Conservation (phyloP, 192 early-diverging fungal genomes). For the Neocallimastix lanati region DNA sequence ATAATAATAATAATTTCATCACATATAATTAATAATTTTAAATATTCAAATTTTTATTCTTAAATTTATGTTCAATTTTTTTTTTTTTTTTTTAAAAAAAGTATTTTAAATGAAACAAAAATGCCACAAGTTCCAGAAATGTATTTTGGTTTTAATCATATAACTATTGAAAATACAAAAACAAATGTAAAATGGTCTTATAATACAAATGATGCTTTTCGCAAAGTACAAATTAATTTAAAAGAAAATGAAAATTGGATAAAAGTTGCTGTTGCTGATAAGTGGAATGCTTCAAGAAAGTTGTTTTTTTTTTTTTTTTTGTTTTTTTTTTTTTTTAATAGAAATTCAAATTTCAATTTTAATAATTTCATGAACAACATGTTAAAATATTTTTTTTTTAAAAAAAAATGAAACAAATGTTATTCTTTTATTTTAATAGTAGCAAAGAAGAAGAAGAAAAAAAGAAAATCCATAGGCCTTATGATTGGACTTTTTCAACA, state of each 20-base stretch:
- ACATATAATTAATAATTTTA: too few relatives aligned
- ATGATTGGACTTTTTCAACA: constrained; percentile 94
- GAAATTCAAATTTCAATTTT: too few relatives aligned
- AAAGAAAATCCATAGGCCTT: constrained; percentile 74
- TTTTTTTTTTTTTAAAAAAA: neutral
- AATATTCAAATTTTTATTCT: too few relatives aligned
- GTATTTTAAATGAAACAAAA: constrained; percentile 11
- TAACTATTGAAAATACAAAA: constrained; percentile 31
- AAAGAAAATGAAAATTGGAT: constrained; percentile 43
- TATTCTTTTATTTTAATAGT: constrained; percentile 6
- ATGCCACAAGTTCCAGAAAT: constrained; percentile 67
- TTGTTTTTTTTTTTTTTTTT: neutral
- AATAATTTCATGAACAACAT: too few relatives aligned
- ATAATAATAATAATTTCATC: too few relatives aligned
- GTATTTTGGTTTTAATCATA: constrained; percentile 82
- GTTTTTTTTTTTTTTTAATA: too few relatives aligned
- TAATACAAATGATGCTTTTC: constrained; percentile 55
- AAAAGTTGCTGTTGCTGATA: constrained; percentile 66
- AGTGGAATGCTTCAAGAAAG: constrained; percentile 38
- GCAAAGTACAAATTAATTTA: constrained; percentile 44
- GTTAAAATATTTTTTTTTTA: too few relatives aligned
- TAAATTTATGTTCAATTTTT: constrained; percentile 2
- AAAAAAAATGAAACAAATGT: too few relatives aligned
- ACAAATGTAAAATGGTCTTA: constrained; percentile 35
- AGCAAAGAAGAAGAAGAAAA: constrained; percentile 37